Base-by-base conservation (phyloP, 1,284 basidiomycete species). In the Pseudozyma flocculosa region DNA sequence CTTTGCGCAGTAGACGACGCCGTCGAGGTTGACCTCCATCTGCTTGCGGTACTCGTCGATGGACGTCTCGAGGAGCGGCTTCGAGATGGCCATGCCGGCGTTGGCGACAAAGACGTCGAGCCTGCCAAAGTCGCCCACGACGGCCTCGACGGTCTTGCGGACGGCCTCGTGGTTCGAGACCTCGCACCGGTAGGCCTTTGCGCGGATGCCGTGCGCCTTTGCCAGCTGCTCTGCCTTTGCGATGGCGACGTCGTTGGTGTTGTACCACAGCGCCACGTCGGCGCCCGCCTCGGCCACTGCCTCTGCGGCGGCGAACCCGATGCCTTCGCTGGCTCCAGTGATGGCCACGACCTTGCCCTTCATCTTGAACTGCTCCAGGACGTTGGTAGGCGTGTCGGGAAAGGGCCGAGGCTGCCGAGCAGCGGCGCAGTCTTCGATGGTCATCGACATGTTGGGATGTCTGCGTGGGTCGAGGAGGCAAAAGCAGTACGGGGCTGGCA, bases 221-320 rank as follows among this genome's bases (percentile, higher is more conserved):
- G 72, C 70, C 15, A 77, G 61, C 17, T 69, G 43, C 29, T 68
- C 52, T 3, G 68, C 73, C 23, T 63, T 66, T 30, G 70, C 41
- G 42, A 73, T 57, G 30, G 70, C 68, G 5, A 59, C 39, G 24
- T 63, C 59, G 54, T 73, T 75, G 24, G 69, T 68, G 58, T 73
- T 70, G 61, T 77, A 77, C 45, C 57, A 61, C 38, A 77, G 61
- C 4, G 69, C 74, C 8, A 78, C 70, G 43, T 75, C 68, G 8
- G 63, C 73, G 10, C 76, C 75, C 8, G 70, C 73, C 47, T 79
- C 78, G 22, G 75, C 73, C 34, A 77, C 56, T 1, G 73, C 75
- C 29, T 76, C 72, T 24, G 70, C 61, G 4, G 69, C 76, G 3
- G 73, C 72, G 40, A 71, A 69, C 0, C 78, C 78, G 43, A 79